Evolutionary conservation across 2,329 filamentous ascomycete genomes (phyloP), one percentile per base, ranked within the genome.

Genomic region (Aspergillus arachidicola): DNA sequence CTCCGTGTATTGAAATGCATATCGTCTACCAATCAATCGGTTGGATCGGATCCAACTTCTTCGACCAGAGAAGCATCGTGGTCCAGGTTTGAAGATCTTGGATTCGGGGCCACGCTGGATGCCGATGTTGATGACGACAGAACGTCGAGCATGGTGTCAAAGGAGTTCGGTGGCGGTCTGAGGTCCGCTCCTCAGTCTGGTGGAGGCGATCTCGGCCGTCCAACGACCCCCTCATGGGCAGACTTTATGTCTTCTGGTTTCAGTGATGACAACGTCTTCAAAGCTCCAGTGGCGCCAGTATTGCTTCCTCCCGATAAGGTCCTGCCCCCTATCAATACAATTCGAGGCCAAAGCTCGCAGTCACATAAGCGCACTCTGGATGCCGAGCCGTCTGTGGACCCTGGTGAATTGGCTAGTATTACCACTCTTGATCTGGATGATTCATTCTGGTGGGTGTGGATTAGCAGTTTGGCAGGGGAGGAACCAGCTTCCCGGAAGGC

Each of bases 391-490:
- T 83, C 87, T 46, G 83, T 97, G 0, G 93, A 97, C 68, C 95
- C 94, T 0, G 95, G 93, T 58, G 95, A 99, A 83, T 85, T 99
- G 62, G 95, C 95, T 34, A 98, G 93, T 75, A 97, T 99, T 73
- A 91, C 87, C 28, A 86, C 86, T 43, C 87, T 98, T 62, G 90
- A 95, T 66, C 84, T 99, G 6, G 95, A 99, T 71, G 94, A 98
- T 76, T 91, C 93, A 1, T 99, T 99, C 78, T 99, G 95, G 95
- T 98, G 95, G 94, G 95, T 98, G 4, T 99, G 95, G 95, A 98
- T 99, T 85, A 96, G 89, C 70, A 98, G 94, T 83, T 82, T 99
- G 72, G 93, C 94, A 1, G 91, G 89, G 0, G 95, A 99, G 73
- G 95, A 99, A 80, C 91, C 94, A 0, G 79, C 88, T 0, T 86